Percentiles rank a stretch among this genome's conserved stretches.
phyloP scores from a whole-genome alignment of 441 rosid genomes.

The Metrosideros polymorpha region DNA sequence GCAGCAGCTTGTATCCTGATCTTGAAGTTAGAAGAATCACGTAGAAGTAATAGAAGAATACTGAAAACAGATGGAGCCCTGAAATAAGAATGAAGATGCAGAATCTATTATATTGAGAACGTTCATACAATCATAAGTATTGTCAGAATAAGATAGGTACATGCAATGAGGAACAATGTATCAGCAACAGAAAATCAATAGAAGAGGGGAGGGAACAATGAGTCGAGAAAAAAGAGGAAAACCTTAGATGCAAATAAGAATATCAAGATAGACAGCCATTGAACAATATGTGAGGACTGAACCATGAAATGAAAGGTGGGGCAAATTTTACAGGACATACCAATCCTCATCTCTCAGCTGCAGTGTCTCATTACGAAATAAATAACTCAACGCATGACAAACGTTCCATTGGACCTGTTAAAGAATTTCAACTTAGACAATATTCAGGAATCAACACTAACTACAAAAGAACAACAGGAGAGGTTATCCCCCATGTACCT shows the following conservation, averaged over 20 bases:
- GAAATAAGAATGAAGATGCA: slow-evolving; percentile 5
- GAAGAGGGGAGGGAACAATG: neutral
- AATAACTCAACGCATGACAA: slow-evolving; percentile 80
- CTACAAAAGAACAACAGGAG: neutral
- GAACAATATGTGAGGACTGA: neutral
- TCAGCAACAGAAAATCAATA: neutral
- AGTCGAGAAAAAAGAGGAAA: neutral
- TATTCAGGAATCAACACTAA: neutral
- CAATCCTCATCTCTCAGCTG: slow-evolving; percentile 75
- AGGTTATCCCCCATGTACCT: slow-evolving; percentile 32
- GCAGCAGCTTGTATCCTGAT: slow-evolving; percentile 97
- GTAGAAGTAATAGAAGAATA: slow-evolving; percentile 61
- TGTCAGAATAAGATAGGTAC: neutral
- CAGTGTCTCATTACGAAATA: slow-evolving; percentile 70
- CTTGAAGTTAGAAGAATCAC: slow-evolving; percentile 91
- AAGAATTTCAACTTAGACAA: neutral
- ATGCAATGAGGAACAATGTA: neutral
- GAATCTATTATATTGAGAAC: neutral
- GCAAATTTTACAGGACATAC: slow-evolving; percentile 26
- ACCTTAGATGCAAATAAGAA: neutral
- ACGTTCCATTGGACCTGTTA: slow-evolving; percentile 97
- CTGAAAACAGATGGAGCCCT: slow-evolving; percentile 94
- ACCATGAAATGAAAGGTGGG: slow-evolving; percentile 5
- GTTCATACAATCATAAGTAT: neutral
- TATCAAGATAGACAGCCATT: neutral